Evolutionary conservation across 1,284 basidiomycete genomes (phyloP), one percentile per base, ranked within the genome.

Genomic region (Dichomitus squalens): DNA sequence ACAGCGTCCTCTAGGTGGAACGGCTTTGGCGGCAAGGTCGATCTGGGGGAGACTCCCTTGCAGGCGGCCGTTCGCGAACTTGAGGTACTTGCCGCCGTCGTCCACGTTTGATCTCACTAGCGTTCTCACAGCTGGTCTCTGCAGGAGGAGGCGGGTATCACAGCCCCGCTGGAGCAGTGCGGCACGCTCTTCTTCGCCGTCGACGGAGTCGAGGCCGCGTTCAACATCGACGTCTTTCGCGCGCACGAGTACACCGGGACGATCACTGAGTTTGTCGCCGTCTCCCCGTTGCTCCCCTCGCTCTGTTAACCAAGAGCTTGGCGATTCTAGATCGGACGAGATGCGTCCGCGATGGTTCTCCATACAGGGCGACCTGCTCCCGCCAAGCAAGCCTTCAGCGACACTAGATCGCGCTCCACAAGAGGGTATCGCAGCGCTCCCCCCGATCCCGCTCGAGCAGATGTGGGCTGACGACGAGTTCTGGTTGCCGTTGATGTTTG

Each of bases 71-170:
- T 71, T 7, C 81, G 90, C 9, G 90, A 92, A 71, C 75, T 91
- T 12, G 64, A 85, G 74, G 87, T 86, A 31, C 38, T 60, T 53
- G 38, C 54, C 40, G 6, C 6, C 9, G 5, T 31, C 51, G 4
- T 25, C 21, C n/a, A n/a, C n/a, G n/a, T n/a, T 31, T 21, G 3
- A 8, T 8, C 20, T 21, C 21, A 21, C 2, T 16, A n/a, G 7
- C n/a, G 3, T 8, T n/a, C 18, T 4, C 34, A 36, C 50, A 21
- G 8, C 52, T 40, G 20, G 41, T 33, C 23, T 53, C 21, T 18
- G 4, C 61, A 93, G 91, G 91, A 94, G 77, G 91, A 93, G 73
- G 82, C 89, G 4, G 87, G 90, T 0, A 84, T 93, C 40, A 75
- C 73, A 14, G 85, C 88, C 0, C 73, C 79, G 2, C 75, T 92